Conservation (phyloP, 129 eudicot genomes). For the Tagetes erecta region DNA sequence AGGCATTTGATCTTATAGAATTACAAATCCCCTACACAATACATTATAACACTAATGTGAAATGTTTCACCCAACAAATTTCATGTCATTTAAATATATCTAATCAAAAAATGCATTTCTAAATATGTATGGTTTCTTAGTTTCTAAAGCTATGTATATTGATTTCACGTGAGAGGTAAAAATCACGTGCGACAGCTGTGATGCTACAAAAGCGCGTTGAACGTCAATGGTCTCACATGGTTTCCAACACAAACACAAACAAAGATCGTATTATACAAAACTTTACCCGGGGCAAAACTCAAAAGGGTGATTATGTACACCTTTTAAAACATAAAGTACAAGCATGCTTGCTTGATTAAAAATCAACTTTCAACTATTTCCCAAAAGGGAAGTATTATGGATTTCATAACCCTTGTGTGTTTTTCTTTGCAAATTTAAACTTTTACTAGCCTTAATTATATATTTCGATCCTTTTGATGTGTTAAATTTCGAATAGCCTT, state of each 20-base stretch:
- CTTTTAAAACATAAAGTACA: constrained; percentile 35
- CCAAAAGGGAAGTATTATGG: neutral
- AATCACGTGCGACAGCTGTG: constrained; percentile 38
- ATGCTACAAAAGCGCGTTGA: constrained; percentile 26
- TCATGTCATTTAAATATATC: too few relatives aligned
- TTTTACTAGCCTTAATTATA: neutral
- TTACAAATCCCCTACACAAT: too few relatives aligned
- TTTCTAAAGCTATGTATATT: neutral
- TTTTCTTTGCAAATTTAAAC: neutral
- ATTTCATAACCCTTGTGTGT: constrained; percentile 8
- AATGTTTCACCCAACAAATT: too few relatives aligned
- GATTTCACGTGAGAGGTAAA: constrained; percentile 13
- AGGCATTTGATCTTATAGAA: too few relatives aligned
- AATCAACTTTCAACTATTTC: constrained; percentile 29
- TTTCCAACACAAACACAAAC: constrained; percentile 26
- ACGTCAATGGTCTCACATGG: constrained; percentile 36
- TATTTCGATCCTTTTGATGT: neutral
- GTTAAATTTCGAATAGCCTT: too few relatives aligned
- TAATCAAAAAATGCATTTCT: too few relatives aligned
- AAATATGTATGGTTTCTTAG: neutral
- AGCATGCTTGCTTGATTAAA: constrained; percentile 18
- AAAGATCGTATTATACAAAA: constrained; percentile 20
- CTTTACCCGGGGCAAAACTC: constrained; percentile 13
- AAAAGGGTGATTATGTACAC: constrained; percentile 10
- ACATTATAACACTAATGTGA: too few relatives aligned